These are phyloP conservation scores for Xylaria longipes DNA, from an alignment of 495 filamentous ascomycete genomes.

Conservation along the genomic window DNA sequence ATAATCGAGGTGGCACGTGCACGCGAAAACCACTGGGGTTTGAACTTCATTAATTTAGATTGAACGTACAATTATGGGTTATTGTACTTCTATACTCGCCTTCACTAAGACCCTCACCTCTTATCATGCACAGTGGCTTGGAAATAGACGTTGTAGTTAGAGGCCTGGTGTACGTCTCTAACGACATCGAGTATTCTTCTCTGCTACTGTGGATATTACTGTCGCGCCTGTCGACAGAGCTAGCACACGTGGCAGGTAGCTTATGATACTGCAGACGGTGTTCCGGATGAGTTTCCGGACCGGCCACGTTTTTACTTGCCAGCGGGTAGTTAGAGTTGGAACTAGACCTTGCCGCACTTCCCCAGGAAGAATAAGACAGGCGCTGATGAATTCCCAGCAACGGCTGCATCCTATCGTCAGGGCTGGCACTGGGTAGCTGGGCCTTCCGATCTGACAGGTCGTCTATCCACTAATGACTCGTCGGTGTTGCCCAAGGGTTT, in stretches of 20 bases:
- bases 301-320: neutral
- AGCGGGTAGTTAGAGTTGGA: neutral
- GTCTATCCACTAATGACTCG: neutral
- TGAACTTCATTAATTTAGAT: neutral
- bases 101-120: neutral
- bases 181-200: neutral
- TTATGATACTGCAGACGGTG: slow-evolving; percentile 1
- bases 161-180: neutral
- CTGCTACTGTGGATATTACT: neutral
- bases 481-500: neutral
- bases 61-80: neutral
- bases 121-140: neutral
- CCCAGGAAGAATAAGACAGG: neutral
- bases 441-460: neutral
- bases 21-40: neutral
- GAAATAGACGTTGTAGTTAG: neutral
- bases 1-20: neutral
- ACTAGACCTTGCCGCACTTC: slow-evolving; percentile 3
- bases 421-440: no score
- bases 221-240: neutral
- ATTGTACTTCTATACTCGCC: neutral
- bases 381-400: neutral
- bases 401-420: no score
- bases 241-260: neutral
- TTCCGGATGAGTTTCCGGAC: neutral